phyloP scores from a whole-genome alignment of 805 yeast genomes.

The Sugiyamaella qingdaonensis region DNA sequence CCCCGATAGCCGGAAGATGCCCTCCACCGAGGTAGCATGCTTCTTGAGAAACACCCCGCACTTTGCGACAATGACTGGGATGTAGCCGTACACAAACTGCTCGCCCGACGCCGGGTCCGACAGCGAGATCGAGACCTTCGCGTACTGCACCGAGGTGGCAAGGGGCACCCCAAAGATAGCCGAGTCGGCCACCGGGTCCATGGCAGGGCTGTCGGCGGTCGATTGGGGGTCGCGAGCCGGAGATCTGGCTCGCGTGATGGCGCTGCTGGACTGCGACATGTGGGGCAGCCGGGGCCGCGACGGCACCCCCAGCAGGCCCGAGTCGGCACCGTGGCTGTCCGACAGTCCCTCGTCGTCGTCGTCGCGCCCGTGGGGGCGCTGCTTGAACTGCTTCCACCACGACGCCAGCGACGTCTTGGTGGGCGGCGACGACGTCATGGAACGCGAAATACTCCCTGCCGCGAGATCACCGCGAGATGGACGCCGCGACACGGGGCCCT shows the following conservation, averaged over 20 bases:
- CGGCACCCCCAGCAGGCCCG: not conserved
- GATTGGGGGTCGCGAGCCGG: not conserved
- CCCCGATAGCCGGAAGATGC: slow-evolving; percentile 91
- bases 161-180: slow-evolving; percentile 79
- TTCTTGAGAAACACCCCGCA: slow-evolving; percentile 85
- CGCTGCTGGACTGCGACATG: slow-evolving; percentile 36
- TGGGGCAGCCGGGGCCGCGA: slow-evolving; percentile 33
- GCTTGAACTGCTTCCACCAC: slow-evolving; percentile 43
- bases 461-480: not conserved
- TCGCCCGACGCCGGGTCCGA: slow-evolving; percentile 49
- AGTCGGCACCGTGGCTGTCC: not conserved
- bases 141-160: slow-evolving; percentile 62
- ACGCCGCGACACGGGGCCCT: not conserved
- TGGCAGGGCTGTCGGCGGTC: not conserved
- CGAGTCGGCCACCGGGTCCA: slow-evolving; percentile 7
- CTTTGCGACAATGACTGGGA: slow-evolving; percentile 92
- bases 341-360: slow-evolving; percentile 5
- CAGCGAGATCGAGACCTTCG: slow-evolving; percentile 71
- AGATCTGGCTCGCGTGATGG: slow-evolving; percentile 14
- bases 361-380: slow-evolving; percentile 5
- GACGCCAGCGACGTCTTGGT: slow-evolving; percentile 33
- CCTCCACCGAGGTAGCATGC: slow-evolving; percentile 69
- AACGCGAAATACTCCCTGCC: not conserved
- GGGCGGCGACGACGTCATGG: slow-evolving; percentile 27
- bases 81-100: slow-evolving; percentile 74